Evolutionary conservation across 2,329 filamentous ascomycete genomes (phyloP).

Genomic region (Arthrobotrys musiformis): DNA sequence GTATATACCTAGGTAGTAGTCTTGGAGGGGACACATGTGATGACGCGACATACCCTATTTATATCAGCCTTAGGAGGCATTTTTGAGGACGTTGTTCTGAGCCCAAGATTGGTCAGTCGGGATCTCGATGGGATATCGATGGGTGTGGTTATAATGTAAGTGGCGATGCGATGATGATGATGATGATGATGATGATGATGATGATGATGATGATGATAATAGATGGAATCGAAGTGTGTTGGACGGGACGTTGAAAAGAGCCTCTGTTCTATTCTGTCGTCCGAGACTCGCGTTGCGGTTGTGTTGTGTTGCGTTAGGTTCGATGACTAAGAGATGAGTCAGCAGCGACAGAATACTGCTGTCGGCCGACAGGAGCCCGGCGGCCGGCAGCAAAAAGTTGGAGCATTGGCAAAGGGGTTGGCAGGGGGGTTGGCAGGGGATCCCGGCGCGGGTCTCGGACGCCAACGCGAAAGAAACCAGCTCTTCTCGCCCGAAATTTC

Average conservation of each 20-base stretch:
- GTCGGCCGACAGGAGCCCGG: slow-evolving; percentile 25
- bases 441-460: not conserved
- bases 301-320: slow-evolving; percentile 16
- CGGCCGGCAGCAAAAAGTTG: not conserved
- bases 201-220: slow-evolving; percentile 17
- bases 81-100: not conserved
- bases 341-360: not conserved
- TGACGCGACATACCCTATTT: slow-evolving; percentile 53
- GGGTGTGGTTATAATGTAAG: too few relatives aligned
- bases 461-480: not conserved
- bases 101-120: too few relatives aligned
- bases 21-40: slow-evolving; percentile 70
- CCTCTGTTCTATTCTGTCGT: too few relatives aligned
- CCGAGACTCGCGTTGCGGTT: not conserved
- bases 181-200: too few relatives aligned
- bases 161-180: too few relatives aligned
- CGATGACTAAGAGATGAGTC: slow-evolving; percentile 4
- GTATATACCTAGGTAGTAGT: slow-evolving; percentile 91
- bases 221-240: slow-evolving; percentile 10
- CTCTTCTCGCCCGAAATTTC: slow-evolving; percentile 48
- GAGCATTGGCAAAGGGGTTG: too few relatives aligned
- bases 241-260: slow-evolving; percentile 27
- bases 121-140: too few relatives aligned
- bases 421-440: not conserved
- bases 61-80: slow-evolving; percentile 59